Percentiles rank a stretch among this genome's conserved stretches.
phyloP scores from a whole-genome alignment of 352 stramenopile genomes.

The Phytophthora aleatoria region DNA sequence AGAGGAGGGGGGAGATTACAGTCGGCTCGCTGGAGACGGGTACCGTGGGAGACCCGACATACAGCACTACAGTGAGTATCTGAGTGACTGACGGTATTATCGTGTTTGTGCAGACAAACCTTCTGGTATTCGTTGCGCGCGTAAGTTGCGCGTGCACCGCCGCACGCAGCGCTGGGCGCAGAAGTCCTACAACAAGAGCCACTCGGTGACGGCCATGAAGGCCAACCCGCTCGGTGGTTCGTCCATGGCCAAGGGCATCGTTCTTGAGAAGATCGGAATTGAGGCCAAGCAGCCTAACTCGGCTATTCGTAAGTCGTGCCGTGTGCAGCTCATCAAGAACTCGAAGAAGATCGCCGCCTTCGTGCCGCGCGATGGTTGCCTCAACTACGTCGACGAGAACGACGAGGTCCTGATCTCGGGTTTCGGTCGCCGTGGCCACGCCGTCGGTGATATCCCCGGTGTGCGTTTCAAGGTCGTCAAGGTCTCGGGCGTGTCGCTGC shows the following conservation, averaged over 20 bases:
- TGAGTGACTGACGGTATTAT: constrained; percentile 10
- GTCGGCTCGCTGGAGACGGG: background rate
- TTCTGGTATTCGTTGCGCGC: constrained; percentile 98
- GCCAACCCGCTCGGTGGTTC: constrained; percentile 99
- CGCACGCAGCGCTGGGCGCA: constrained; percentile 97
- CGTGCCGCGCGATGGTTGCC: constrained; percentile 99
- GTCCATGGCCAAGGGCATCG: constrained; percentile 99
- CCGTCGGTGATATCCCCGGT: constrained; percentile 99
- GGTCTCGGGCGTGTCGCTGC: constrained; percentile 98
- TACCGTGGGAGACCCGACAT: background rate
- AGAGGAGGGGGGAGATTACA: constrained; percentile 2
- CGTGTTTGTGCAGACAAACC: constrained; percentile 92
- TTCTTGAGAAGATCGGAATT: constrained; percentile 99
- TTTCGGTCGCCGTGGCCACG: constrained; percentile 99
- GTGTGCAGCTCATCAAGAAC: constrained; percentile 99
- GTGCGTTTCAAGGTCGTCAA: constrained; percentile 99
- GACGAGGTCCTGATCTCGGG: constrained; percentile 99
- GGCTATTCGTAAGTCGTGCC: constrained; percentile 99
- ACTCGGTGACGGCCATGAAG: constrained; percentile 99
- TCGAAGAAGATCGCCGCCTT: constrained; percentile 99
- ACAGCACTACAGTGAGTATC: background rate
- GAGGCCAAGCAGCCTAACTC: constrained; percentile 99
- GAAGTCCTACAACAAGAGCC: constrained; percentile 99
- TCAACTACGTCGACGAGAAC: constrained; percentile 99
- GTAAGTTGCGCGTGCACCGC: constrained; percentile 99